phyloP scores from a whole-genome alignment of 2,329 filamentous ascomycete genomes.

The Blastomyces gilchristii region DNA sequence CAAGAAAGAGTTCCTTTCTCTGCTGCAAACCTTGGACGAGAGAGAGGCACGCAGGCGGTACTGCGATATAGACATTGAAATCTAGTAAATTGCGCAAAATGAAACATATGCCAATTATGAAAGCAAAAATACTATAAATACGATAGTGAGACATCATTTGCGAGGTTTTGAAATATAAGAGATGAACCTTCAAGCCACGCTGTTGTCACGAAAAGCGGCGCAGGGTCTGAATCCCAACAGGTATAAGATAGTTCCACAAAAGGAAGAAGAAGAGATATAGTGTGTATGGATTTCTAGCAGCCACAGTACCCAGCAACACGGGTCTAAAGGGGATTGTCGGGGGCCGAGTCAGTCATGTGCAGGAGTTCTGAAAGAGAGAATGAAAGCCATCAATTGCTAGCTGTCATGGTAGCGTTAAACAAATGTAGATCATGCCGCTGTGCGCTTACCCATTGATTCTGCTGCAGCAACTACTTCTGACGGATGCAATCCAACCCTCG shows the following conservation, averaged over 20 bases:
- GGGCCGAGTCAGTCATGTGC: background rate
- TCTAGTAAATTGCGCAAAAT: background rate
- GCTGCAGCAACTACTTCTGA: background rate
- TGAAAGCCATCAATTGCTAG: background rate
- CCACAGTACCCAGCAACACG: background rate
- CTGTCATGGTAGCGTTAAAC: background rate
- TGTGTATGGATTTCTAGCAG: conserved; percentile 1
- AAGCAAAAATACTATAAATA: background rate
- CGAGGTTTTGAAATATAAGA: background rate
- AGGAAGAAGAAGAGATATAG: background rate
- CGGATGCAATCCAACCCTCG: background rate
- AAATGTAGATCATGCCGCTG: conserved; percentile 1
- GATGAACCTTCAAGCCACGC: background rate
- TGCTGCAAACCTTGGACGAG: background rate
- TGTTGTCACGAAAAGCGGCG: background rate
- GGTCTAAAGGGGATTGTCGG: background rate
- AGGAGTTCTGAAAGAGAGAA: background rate
- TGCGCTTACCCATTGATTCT: background rate
- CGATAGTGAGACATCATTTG: background rate
- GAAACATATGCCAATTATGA: background rate
- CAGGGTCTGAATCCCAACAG: background rate
- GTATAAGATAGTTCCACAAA: conserved; percentile 2
- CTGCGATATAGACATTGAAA: background rate
- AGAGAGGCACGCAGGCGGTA: background rate
- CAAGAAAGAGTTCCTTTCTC: background rate